A percentile compares a stretch with the other conserved stretches of the same genome.
These are phyloP conservation scores for Penicillium psychrofluorescens DNA, from an alignment of 495 filamentous ascomycete genomes.

Conservation along the genomic window DNA sequence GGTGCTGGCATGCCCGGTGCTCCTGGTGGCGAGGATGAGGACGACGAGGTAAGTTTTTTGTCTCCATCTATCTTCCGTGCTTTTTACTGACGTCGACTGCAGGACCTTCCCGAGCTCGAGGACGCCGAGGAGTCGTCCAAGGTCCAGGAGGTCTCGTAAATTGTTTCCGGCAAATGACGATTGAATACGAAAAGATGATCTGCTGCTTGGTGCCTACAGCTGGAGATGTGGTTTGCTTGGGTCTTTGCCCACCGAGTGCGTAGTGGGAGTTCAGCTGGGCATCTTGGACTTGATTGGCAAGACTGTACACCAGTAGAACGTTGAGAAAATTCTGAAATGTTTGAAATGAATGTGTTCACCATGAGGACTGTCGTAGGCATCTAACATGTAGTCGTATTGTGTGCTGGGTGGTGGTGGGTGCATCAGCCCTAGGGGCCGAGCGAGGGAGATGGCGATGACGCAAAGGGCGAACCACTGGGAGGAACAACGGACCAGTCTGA, in stretches of 20 bases:
- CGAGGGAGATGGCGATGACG: no score
- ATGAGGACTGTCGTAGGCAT: no score
- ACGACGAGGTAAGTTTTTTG: constrained; percentile 43
- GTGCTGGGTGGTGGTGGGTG: no score
- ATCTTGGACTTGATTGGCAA: background rate
- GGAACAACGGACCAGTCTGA: no score
- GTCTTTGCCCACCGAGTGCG: background rate
- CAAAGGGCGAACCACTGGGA: no score
- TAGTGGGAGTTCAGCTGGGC: no score
- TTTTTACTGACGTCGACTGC: constrained; percentile 36
- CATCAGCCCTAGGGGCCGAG: no score
- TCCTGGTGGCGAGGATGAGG: constrained; percentile 50
- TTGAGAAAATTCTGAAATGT: no score
- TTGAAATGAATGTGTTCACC: no score
- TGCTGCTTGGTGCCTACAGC: background rate
- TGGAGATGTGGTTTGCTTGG: constrained; percentile 12
- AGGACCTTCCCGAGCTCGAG: constrained; percentile 58
- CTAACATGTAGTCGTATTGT: no score
- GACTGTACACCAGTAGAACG: background rate
- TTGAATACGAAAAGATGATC: constrained; percentile 14
- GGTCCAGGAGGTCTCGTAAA: constrained; percentile 53
- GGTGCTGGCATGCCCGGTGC: constrained; percentile 29
- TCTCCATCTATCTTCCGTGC: constrained; percentile 31
- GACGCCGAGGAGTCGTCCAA: constrained; percentile 39
- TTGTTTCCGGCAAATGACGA: no score